Evolutionary conservation across 805 yeast species (phyloP), one percentile per base, ranked within the genome.

Genomic region (Cyberlindnera nakhonratchasimensis): DNA sequence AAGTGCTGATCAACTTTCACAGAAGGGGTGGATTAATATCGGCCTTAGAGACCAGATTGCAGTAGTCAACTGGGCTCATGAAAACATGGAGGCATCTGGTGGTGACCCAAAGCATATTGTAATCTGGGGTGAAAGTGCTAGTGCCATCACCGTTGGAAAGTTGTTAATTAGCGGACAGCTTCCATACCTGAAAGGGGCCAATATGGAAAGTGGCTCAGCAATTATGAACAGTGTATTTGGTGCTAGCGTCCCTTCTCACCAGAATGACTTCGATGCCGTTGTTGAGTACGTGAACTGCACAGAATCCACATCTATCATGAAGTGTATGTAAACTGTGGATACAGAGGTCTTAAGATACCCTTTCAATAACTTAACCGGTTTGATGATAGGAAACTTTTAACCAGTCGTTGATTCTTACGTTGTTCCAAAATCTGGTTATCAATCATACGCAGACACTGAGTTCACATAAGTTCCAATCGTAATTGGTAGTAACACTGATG

Each of bases 81-180:
- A 57, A 29, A 58, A 67, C 47, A 67, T 67, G 37, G 48, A 33
- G 10, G 35, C 42, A 25, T 67, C 67, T 48, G 71, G 71, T 12
- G 72, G 72, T 20, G 55, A 67, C 42, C 58, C 64, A 1, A 46
- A 52, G 22, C 50, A 48, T 41, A 58, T 68, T 14, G 65, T 70
- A 2, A 49, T 67, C n/a, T 54, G 62, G 48, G 72, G 72, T 8
- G 64, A 64, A 46, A 51, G 61, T 32, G 70, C 72, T 8, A 72
- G 72, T 20, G 69, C 56, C 2, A 40, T 42, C 23, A 34, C 51
- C 18, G 50, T 47, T 18, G 53, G 51, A 13, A 40, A 46, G 40
- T 29, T 51, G 22, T 8, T 51, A 13, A 19, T 29, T 6, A 42
- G 49, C 2, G 39, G 42, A 16, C 25, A 42, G 14, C 42, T 39